Conservation (phyloP, 2,329 filamentous ascomycete species). For the Karstenula rhodostoma region DNA sequence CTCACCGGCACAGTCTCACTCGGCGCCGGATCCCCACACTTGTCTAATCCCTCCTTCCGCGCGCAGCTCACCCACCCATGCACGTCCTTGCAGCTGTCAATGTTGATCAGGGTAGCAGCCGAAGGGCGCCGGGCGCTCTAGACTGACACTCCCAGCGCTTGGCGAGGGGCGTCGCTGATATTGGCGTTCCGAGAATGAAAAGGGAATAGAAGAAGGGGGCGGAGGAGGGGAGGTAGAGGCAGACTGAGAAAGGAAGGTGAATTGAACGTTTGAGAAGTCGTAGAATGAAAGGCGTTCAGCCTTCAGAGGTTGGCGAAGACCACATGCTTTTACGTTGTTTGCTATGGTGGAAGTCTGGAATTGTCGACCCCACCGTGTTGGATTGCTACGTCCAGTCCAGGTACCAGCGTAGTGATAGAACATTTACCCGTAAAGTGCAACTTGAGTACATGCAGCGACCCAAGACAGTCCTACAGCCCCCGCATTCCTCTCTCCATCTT, state of each 20-base stretch:
- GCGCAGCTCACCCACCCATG: constrained; percentile 10
- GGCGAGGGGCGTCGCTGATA: not conserved
- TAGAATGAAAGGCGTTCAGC: not conserved
- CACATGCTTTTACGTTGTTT: not conserved
- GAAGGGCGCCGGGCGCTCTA: constrained; percentile 6
- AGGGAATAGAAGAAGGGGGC: not conserved
- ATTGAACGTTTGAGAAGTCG: not conserved
- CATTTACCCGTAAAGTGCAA: not conserved
- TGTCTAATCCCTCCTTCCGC: not conserved
- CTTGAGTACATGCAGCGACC: not conserved
- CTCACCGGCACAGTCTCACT: not conserved
- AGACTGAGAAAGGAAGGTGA: not conserved
- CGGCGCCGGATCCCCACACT: constrained; percentile 14
- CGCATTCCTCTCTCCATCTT: not conserved
- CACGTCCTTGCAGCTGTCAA: constrained; percentile 4
- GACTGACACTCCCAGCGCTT: constrained; percentile 13
- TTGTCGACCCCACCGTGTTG: not conserved
- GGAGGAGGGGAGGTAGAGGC: not conserved
- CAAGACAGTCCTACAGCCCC: not conserved
- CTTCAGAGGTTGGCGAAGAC: not conserved
- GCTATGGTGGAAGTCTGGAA: not conserved
- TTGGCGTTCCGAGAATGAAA: not conserved
- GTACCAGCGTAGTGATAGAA: not conserved
- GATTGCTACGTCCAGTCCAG: not conserved
- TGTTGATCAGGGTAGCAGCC: constrained; percentile 6